These are phyloP conservation scores for Rhizopogon sp. DNA, from an alignment of 768 basidiomycete genomes.

Conservation along the genomic window DNA sequence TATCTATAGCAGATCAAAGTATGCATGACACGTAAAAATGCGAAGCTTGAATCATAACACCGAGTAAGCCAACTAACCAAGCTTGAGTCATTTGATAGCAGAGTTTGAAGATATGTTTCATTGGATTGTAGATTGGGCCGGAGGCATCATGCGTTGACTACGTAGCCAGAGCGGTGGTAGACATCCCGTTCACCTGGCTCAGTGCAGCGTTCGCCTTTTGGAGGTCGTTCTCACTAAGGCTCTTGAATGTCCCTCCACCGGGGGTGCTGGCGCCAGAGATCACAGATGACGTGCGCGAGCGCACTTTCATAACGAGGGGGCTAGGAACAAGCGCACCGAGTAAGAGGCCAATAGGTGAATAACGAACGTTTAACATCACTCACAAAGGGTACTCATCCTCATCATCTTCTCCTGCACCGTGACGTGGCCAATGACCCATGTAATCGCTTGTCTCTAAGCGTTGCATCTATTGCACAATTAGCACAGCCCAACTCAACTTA, in stretches of 20 bases:
- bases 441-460: constrained; percentile 83
- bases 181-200: constrained; percentile 42
- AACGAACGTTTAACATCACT: constrained; percentile 35
- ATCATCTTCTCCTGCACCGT: constrained; percentile 57
- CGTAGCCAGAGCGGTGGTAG: background rate
- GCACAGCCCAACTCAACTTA: background rate
- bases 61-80: too few species aligned
- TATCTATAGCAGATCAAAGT: background rate
- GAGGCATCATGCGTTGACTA: background rate
- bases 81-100: background rate
- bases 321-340: constrained; percentile 31
- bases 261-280: constrained; percentile 76
- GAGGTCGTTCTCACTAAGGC: constrained; percentile 84
- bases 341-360: background rate
- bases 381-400: constrained; percentile 91
- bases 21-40: background rate
- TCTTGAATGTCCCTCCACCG: constrained; percentile 74
- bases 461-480: constrained; percentile 62
- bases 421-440: constrained; percentile 51
- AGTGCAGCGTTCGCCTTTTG: constrained; percentile 85
- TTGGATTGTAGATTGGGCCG: background rate
- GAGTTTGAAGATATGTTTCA: background rate
- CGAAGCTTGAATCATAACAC: background rate
- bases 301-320: constrained; percentile 87
- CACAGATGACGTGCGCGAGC: constrained; percentile 77